Base-by-base conservation (phyloP, 1,284 basidiomycete species). In the Ustilago loliicola region DNA sequence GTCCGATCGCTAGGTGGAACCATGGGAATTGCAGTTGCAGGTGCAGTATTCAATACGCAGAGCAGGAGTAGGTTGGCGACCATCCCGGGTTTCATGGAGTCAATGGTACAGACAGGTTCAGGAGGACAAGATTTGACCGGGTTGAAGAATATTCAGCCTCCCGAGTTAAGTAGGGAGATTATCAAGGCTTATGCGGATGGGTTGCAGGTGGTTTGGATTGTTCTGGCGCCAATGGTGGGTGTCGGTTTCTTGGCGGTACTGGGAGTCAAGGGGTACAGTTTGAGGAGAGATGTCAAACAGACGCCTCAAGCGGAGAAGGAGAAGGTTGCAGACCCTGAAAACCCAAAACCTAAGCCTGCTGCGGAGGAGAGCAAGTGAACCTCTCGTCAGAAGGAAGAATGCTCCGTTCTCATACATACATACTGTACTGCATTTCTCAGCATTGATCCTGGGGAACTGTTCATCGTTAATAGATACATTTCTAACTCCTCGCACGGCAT, bases 201-300 rank as follows among this genome's bases (percentile, higher is more conserved):
- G 0, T 90, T 94, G 45, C 88, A 88, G 72, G 89, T 88, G 48
- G 91, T 94, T 62, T 95, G 93, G 93, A 84, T 93, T 65, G 90
- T 92, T 21, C 53, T 73, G 2, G 82, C 87, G 1, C 87, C 87
- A 0, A 65, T 87, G n/a, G 74, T 83, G 8, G 83, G 75, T 17
- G 79, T 82, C 17, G 84, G 83, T 0, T 80, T 87, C 66, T 42
- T 86, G 6, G 68, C 75, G 10, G 70, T 72, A 0, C 61, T 80
- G 9, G 69, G 69, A 7, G 72, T 83, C 30, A 83, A 83, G 54
- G 79, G 71, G 1, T 83, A 83, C 36, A 71, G 67, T 57, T 61
- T 78, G 25, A 30, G 57, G 11, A 66, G 76, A 29, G 64, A 78
- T 47, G 61, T 74, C 21, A 64, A 71, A 45, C 38, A 66, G 27